Evolutionary conservation across 140 eudicot genomes (phyloP).

Genomic region (Oenanthe javanica): DNA sequence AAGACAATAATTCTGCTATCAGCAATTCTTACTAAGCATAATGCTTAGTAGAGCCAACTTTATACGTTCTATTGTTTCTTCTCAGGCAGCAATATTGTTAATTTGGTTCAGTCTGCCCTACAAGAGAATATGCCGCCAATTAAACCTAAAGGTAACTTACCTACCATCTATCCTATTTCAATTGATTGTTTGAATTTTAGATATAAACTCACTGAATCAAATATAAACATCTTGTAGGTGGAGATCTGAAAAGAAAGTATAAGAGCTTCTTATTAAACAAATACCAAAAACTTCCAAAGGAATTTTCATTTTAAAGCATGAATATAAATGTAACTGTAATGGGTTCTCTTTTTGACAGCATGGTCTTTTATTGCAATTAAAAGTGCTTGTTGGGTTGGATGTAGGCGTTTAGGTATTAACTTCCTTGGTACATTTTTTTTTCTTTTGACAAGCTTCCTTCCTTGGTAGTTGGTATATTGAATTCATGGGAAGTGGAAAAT

Average conservation of each 20-base stretch:
- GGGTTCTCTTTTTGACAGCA: background rate
- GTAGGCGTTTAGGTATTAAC: too few relatives aligned
- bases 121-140: slow-evolving; percentile 7
- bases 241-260: slow-evolving; percentile 26
- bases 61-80: background rate
- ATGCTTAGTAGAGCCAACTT: too few relatives aligned
- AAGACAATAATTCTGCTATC: background rate
- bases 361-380: background rate
- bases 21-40: too few relatives aligned
- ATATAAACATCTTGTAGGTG: slow-evolving; percentile 25
- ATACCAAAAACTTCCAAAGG: slow-evolving; percentile 23
- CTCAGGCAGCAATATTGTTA: slow-evolving; percentile 21
- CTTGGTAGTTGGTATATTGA: too few relatives aligned
- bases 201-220: background rate
- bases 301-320: slow-evolving; percentile 20
- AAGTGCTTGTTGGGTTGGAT: too few relatives aligned
- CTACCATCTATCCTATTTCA: background rate
- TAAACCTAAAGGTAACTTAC: slow-evolving; percentile 21
- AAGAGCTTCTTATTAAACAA: slow-evolving; percentile 27
- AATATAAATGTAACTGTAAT: background rate
- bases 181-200: background rate
- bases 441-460: too few relatives aligned
- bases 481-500: too few relatives aligned
- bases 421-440: too few relatives aligned
- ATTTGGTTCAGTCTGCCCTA: slow-evolving; percentile 26